Evolutionary conservation across 176 grass and related monocot species (phyloP), one percentile per base, ranked within the genome.

Genomic region (Cenchrus purpureus): DNA sequence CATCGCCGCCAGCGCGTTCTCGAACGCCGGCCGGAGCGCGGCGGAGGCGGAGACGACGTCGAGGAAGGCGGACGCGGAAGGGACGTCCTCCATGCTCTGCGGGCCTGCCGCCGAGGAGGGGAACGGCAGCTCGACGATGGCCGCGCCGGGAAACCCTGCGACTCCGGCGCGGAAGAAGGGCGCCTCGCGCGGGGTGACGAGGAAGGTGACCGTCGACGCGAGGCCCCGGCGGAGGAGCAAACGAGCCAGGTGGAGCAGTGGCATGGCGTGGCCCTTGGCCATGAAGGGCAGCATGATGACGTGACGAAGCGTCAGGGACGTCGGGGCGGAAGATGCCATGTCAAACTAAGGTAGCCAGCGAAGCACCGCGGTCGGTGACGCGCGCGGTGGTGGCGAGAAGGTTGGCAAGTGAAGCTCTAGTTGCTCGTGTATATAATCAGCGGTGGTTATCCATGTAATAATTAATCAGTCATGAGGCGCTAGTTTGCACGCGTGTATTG

Each of bases 61-160:
- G 13, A 86, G 14, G 57, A 90, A 43, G 11, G 62, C 31, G 4
- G 84, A 78, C 31, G 7, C 6, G 17, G 87, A 74, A 0, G 80
- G 32, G 65, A 87, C 66, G 5, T 84, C 81, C n/a, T 95, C 87
- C 59, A 51, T 90, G 82, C 87, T 88, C 68, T 88, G 61, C 8
- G 74, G 28, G 62, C 46, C 32, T 1, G 78, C 64, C 16, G 20
- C 4, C 2, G 43, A 12, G 43, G 65, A 34, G 11, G 93, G 82
- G 63, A 95, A 88, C 5, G 85, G 85, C 2, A 92, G 87, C 79
- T 84, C 77, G 48, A 92, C 10, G 29, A 94, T 59, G 78, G 59
- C 73, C 2, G 83, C 67, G 56, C 66, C 68, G 10, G 42, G 40
- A 31, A 66, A 0, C 6, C 64, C 79, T 13, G 28, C 12, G 17